phyloP scores from a whole-genome alignment of 805 yeast genomes.

The Schwanniomyces yamadae region DNA sequence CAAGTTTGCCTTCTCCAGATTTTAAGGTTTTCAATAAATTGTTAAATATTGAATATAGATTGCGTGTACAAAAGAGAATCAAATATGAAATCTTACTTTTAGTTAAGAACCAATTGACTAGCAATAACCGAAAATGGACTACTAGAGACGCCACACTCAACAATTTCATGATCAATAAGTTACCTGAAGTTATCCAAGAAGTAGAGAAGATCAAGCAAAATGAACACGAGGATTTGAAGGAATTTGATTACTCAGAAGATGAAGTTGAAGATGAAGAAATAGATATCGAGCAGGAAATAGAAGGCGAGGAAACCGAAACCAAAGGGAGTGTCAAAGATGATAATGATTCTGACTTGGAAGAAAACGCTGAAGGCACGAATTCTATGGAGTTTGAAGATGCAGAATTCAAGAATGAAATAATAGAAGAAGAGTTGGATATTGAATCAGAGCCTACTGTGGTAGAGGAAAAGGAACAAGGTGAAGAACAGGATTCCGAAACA shows the following conservation, averaged over 20 bases:
- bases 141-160: constrained; percentile 29
- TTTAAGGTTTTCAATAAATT: constrained; percentile 27
- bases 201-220: constrained; percentile 27
- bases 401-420: constrained; percentile 6
- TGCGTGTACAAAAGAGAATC: constrained; percentile 31
- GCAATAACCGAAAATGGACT: constrained; percentile 36
- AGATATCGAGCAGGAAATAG: constrained; percentile 8
- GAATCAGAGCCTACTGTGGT: too few relatives aligned
- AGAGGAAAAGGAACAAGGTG: constrained; percentile 3
- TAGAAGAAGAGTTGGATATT: constrained; percentile 5
- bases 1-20: constrained; percentile 26
- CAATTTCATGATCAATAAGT: constrained; percentile 27
- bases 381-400: constrained; percentile 11
- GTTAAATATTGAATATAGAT: constrained; percentile 32
- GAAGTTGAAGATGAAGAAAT: constrained; percentile 22
- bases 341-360: constrained; percentile 9
- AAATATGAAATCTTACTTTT: constrained; percentile 34
- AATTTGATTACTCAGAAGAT: constrained; percentile 18
- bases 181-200: constrained; percentile 24
- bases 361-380: constrained; percentile 14
- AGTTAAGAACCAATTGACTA: constrained; percentile 29
- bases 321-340: background rate
- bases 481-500: constrained; percentile 3
- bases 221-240: constrained; percentile 28
- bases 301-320: constrained; percentile 15